Percentiles rank a stretch among this genome's conserved stretches.
Evolutionary conservation across 2,329 filamentous ascomycete genomes (phyloP).

Genomic region (Hypoxylon sp.): DNA sequence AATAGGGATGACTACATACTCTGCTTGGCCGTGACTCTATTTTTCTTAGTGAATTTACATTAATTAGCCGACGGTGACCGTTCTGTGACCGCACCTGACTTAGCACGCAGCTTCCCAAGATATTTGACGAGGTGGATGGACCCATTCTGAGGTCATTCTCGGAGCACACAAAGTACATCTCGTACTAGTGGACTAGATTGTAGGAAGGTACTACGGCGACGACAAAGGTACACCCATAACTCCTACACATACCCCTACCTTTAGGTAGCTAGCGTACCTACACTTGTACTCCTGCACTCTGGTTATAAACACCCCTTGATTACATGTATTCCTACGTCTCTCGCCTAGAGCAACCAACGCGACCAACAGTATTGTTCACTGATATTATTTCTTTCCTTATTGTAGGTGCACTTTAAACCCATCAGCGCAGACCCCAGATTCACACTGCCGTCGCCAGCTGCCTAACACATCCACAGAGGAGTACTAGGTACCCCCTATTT

Average conservation of each 20-base stretch:
- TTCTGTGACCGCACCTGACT: not conserved
- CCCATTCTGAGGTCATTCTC: conserved; percentile 14
- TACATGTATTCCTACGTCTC: not conserved
- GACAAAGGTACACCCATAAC: not conserved
- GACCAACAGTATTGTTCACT: not conserved
- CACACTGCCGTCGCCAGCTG: not conserved
- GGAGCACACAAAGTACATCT: not conserved
- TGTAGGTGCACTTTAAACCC: too few relatives aligned
- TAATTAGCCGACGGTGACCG: not conserved
- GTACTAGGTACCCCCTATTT: too few relatives aligned
- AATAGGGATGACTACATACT: not conserved
- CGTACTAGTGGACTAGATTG: not conserved
- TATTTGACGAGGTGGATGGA: not conserved
- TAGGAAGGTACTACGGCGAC: not conserved
- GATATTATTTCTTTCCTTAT: not conserved
- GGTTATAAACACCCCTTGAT: too few relatives aligned
- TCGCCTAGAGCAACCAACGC: not conserved
- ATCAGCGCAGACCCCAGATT: not conserved
- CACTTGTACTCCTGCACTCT: too few relatives aligned
- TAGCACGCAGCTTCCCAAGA: not conserved
- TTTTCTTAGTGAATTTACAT: not conserved
- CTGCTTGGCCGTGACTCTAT: not conserved
- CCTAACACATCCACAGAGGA: not conserved
- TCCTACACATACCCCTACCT: not conserved
- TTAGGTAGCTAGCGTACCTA: too few relatives aligned